Base-by-base conservation (phyloP, 202 grass and related monocot species). In the Schoenoplectus tabernaemontani region DNA sequence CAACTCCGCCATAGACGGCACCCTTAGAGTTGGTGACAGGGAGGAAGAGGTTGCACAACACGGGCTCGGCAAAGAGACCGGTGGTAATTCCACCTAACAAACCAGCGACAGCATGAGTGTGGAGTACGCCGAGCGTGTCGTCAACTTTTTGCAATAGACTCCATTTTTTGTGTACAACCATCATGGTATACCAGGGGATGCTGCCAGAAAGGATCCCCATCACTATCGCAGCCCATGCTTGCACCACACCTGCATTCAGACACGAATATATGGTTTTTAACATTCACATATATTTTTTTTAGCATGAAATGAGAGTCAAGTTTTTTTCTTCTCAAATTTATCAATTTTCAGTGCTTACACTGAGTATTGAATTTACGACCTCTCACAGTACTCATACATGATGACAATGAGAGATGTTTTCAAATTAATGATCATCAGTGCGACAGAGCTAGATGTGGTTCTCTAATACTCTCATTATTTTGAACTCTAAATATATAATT, bases 121-220 rank as follows among this genome's bases (percentile, higher is more conserved):
- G 93, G 82, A 96, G 83, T 50, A 96, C 90, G 4, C 90, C 90
- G 5, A 96, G 90, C 0, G 88, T 96, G 34, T 96, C 93, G 19
- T 96, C 93, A 16, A 96, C 83, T 53, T 60, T 83, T 30, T 88
- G 87, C 83, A 96, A 82, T 50, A 86, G 43, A 37, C 79, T 75
- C 84, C 82, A 88, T 7, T 83, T 82, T 81, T 85, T 89, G 84
- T 96, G 93, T 48, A 96, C 32, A 9, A 96, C 86, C 89, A 92
- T 96, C 93, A 92, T 96, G 10, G 87, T 96, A 90, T 90, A 90
- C 90, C 90, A 96, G 3, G 93, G 93, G 57, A 96, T 84, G 84
- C 93, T 96, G 6, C 90, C 88, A 9, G 87, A 58, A 22, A 96
- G 82, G n/a, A 92, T 66, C n/a, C 88, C 93, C 90, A 92, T 96